Evolutionary conservation across 345 rosid genomes (phyloP).

Genomic region (Excoecaria agallocha): DNA sequence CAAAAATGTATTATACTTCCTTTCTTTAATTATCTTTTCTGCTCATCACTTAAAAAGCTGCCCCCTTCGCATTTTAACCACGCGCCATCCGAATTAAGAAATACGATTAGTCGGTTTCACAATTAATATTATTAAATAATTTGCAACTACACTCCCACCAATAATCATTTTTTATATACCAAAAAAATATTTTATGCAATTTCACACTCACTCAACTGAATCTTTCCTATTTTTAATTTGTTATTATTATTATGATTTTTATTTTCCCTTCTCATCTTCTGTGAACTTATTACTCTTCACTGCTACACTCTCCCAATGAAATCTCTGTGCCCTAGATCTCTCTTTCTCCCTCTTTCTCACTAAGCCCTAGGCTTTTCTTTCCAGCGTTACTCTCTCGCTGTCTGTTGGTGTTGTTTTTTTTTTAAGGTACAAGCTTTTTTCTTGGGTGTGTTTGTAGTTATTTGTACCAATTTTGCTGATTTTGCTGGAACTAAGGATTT

Average conservation of each 20-base stretch:
- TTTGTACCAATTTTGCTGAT: neutral
- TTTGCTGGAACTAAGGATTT: slow-evolving; percentile 10
- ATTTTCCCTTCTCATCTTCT: slow-evolving; percentile 19
- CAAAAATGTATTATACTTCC: no score
- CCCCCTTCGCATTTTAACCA: no score
- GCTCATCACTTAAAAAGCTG: no score
- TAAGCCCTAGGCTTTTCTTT: slow-evolving; percentile 39
- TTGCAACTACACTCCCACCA: no score
- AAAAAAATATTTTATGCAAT: neutral
- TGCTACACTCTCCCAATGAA: slow-evolving; percentile 15
- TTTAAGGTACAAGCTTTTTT: slow-evolving; percentile 30
- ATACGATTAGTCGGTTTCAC: no score
- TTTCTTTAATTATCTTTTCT: no score
- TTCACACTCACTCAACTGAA: neutral
- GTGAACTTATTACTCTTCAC: slow-evolving; percentile 16
- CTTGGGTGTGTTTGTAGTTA: slow-evolving; percentile 7
- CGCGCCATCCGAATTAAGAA: no score
- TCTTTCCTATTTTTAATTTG: neutral
- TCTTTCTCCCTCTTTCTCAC: slow-evolving; percentile 12
- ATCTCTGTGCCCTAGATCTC: slow-evolving; percentile 43
- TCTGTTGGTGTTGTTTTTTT: neutral
- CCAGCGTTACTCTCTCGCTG: neutral
- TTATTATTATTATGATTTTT: slow-evolving; percentile 7
- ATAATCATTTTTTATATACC: no score
- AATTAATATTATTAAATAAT: no score